Conservation (phyloP, 78 protist species). For the Dictyostelium intermedium region DNA sequence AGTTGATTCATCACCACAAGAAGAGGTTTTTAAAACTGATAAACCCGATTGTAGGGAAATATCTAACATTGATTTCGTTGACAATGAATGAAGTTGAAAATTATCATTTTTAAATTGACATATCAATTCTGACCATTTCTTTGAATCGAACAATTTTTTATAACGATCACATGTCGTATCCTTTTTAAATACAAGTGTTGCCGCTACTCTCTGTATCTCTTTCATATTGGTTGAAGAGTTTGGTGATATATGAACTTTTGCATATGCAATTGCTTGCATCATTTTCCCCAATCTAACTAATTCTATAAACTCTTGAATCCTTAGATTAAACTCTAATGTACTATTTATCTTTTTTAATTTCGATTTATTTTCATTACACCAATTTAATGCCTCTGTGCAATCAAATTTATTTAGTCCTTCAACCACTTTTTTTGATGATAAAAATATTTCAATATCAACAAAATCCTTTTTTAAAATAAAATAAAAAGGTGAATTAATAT, state of each 20-base stretch:
- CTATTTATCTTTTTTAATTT: constrained; percentile 69
- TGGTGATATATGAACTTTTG: constrained; percentile 73
- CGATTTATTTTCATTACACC: constrained; percentile 84
- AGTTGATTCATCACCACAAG: constrained; percentile 50
- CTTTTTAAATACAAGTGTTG: constrained; percentile 54
- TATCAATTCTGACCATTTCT: constrained; percentile 64
- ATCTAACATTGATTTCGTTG: constrained; percentile 40
- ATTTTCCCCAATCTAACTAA: constrained; percentile 43
- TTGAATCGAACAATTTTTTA: constrained; percentile 20
- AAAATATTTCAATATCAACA: constrained; percentile 80
- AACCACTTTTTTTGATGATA: constrained; percentile 67
- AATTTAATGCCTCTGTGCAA: constrained; percentile 82
- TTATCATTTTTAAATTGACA: constrained; percentile 79
- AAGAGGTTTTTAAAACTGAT: constrained; percentile 81
- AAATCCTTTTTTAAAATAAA: constrained; percentile 13
- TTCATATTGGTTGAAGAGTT: constrained; percentile 54
- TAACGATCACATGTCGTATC: constrained; percentile 61
- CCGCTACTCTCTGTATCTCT: constrained; percentile 84
- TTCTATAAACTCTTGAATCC: constrained; percentile 86
- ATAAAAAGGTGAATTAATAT: too few relatives aligned
- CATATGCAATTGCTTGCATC: constrained; percentile 64
- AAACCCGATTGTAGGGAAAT: constrained; percentile 85
- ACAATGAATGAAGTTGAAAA: constrained; percentile 36
- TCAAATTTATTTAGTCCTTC: constrained; percentile 54
- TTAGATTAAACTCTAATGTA: constrained; percentile 76